Conservation (phyloP, 1,139 yeast genomes). For the Pichia norvegensis region DNA sequence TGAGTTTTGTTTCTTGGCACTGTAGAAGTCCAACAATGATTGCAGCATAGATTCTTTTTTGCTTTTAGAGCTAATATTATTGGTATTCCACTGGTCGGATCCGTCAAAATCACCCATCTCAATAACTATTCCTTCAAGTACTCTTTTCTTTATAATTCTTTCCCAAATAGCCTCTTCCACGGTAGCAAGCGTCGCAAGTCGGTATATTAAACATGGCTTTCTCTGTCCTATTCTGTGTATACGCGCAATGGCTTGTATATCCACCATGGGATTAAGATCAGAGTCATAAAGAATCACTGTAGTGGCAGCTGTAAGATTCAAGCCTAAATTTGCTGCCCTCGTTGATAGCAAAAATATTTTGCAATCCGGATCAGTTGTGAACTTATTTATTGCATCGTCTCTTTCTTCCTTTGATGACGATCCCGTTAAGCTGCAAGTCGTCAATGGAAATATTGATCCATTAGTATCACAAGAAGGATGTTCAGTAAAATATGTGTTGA, state of each 20-base stretch:
- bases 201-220: slow-evolving; percentile 71
- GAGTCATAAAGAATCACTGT: slow-evolving; percentile 85
- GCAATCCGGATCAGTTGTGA: slow-evolving; percentile 29
- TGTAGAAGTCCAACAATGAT: slow-evolving; percentile 11
- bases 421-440: slow-evolving; percentile 58
- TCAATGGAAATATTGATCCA: slow-evolving; percentile 9
- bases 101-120: slow-evolving; percentile 74
- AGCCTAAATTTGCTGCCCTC: slow-evolving; percentile 91
- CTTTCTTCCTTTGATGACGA: slow-evolving; percentile 57
- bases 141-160: slow-evolving; percentile 70
- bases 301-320: slow-evolving; percentile 80
- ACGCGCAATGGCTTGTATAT: slow-evolving; percentile 91
- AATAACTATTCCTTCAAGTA: slow-evolving; percentile 73
- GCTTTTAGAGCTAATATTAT: slow-evolving; percentile 19
- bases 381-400: slow-evolving; percentile 52
- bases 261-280: slow-evolving; percentile 98
- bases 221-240: slow-evolving; percentile 90
- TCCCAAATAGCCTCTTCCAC: slow-evolving; percentile 76
- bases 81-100: slow-evolving; percentile 14
- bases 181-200: slow-evolving; percentile 70
- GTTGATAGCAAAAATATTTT: slow-evolving; percentile 70
- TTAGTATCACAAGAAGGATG: slow-evolving; percentile 8
- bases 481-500: slow-evolving; percentile 58
- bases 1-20: slow-evolving; percentile 2
- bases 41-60: slow-evolving; percentile 9